Conservation (phyloP, 768 basidiomycete genomes). For the Lentinula edodes region DNA sequence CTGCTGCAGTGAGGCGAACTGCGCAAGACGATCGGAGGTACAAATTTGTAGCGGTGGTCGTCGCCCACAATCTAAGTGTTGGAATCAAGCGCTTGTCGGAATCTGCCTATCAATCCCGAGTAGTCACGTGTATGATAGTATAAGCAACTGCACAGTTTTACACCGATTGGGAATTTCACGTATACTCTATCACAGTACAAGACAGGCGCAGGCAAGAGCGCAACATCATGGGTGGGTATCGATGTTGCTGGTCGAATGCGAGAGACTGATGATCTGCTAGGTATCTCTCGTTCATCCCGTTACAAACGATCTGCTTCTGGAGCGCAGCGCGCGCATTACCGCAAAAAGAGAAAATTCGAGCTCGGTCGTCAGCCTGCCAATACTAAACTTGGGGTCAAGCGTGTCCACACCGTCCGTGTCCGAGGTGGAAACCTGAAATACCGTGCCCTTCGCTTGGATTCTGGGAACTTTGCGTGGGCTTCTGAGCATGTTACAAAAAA, state of each 20-base stretch:
- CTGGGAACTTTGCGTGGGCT: constrained; percentile 98
- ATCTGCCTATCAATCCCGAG: not conserved
- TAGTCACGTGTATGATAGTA: not conserved
- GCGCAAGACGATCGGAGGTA: not conserved
- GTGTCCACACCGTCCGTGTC: constrained; percentile 90
- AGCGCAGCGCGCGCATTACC: constrained; percentile 89
- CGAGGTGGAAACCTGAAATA: constrained; percentile 95
- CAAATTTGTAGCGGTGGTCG: no score
- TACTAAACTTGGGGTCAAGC: constrained; percentile 95
- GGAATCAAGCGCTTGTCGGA: not conserved
- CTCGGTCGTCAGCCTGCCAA: constrained; percentile 96
- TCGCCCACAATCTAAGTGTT: no score
- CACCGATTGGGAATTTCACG: not conserved
- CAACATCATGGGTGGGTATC: constrained; percentile 64
- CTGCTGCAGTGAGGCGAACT: not conserved
- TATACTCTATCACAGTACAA: not conserved
- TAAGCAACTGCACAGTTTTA: not conserved
- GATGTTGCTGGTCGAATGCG: constrained; percentile 19
- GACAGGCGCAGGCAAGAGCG: constrained; percentile 5
- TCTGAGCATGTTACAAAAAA: constrained; percentile 93
- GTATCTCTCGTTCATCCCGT: constrained; percentile 95
- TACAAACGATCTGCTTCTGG: constrained; percentile 96
- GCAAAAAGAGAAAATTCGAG: constrained; percentile 99
- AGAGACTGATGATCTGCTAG: constrained; percentile 32
- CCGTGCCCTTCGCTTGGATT: constrained; percentile 93